A percentile compares a stretch with the other conserved stretches of the same genome.
These are phyloP conservation scores for Kalaharituber pfeilii DNA, from an alignment of 2,329 filamentous ascomycete species.

Conservation along the genomic window DNA sequence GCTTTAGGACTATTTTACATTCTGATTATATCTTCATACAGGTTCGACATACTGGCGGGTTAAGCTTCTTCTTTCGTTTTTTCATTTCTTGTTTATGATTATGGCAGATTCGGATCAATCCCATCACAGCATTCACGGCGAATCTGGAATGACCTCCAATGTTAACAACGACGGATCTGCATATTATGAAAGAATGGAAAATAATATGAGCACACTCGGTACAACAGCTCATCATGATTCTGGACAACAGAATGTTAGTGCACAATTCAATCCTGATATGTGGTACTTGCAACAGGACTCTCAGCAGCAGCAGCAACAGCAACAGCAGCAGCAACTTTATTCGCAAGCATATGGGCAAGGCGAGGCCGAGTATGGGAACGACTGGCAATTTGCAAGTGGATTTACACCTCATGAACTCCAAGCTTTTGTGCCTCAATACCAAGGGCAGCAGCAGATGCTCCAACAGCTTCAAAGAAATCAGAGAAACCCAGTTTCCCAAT, in stretches of 20 bases:
- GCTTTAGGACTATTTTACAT: background rate
- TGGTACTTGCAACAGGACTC: conserved; percentile 16
- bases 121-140: background rate
- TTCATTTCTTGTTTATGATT: background rate
- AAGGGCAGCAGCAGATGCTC: conserved; percentile 5
- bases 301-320: conserved; percentile 15
- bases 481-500: background rate
- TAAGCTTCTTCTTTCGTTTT: too few relatives aligned
- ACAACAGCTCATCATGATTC: conserved; percentile 14
- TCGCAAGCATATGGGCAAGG: conserved; percentile 15
- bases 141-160: background rate
- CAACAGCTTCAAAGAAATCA: background rate
- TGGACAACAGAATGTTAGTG: conserved; percentile 6
- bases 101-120: background rate
- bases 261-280: conserved; percentile 13
- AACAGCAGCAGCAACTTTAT: conserved; percentile 15
- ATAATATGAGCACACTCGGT: conserved; percentile 16
- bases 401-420: conserved; percentile 12
- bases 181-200: background rate
- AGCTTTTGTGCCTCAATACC: conserved; percentile 17
- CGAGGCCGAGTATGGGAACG: conserved; percentile 5
- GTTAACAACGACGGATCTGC: background rate
- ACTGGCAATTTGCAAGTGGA: conserved; percentile 8
- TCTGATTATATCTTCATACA: background rate
- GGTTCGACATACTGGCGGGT: too few relatives aligned